Evolutionary conservation across 2,329 filamentous ascomycete genomes (phyloP).

Genomic region (Shiraia sp.): DNA sequence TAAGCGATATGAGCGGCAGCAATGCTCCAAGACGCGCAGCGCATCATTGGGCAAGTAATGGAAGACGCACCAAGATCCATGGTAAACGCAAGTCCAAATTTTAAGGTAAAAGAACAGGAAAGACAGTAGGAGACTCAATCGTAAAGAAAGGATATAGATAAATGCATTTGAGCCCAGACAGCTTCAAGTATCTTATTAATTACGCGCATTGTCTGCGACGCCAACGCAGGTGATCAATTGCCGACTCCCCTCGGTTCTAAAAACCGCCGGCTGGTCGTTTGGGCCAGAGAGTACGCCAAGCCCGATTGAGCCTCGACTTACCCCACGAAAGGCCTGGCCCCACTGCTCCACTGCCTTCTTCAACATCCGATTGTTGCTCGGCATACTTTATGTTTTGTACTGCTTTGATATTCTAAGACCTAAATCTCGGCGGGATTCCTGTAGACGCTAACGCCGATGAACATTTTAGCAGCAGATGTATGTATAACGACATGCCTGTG

Average conservation of each 20-base stretch:
- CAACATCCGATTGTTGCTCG: constrained; percentile 8
- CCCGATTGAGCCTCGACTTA: constrained; percentile 8
- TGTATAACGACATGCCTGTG: too few species aligned
- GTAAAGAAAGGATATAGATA: not conserved
- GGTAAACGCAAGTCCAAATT: too few species aligned
- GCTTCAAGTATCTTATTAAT: constrained; percentile 11
- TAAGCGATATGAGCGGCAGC: not conserved
- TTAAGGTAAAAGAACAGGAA: too few species aligned
- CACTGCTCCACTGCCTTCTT: constrained; percentile 18
- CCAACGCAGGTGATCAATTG: constrained; percentile 31
- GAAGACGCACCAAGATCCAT: constrained; percentile 16
- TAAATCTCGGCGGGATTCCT: too few species aligned
- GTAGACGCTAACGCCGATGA: too few species aligned
- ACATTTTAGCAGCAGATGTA: too few species aligned
- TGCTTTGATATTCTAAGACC: too few species aligned
- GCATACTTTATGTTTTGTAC: too few species aligned
- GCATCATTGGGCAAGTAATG: not conserved
- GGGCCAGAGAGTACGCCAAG: constrained; percentile 6
- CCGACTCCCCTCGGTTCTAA: constrained; percentile 28
- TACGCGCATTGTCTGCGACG: constrained; percentile 13
- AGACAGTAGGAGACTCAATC: not conserved
- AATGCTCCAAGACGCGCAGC: not conserved
- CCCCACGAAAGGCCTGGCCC: constrained; percentile 17
- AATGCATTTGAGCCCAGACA: not conserved
- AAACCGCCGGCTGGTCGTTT: constrained; percentile 1